Base-by-base conservation (phyloP, 2,329 filamentous ascomycete genomes). In the Scedosporium apiospermum region DNA sequence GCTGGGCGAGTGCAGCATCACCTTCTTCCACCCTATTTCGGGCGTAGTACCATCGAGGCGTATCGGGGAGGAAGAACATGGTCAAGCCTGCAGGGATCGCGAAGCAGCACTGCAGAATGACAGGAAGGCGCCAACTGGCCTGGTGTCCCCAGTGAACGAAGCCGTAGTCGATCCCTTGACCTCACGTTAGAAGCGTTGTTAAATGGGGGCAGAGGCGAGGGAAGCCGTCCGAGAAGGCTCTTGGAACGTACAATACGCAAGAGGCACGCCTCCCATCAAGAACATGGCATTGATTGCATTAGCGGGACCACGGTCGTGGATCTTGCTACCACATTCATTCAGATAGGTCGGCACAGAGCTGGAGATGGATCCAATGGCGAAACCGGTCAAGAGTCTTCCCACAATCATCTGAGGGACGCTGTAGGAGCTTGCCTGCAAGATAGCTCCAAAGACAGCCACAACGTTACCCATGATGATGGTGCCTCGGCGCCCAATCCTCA, bases 351-450 rank as follows among this genome's bases (percentile, higher is more conserved):
- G 27, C 27, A 30, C 27, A 30, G 27, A 30, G 27, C 27, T 30
- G 27, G 27, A 30, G 27, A 30, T 30, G 27, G 27, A 23, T 14
- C 55, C 55, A 14, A 58, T 58, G 27, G 44, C 49, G 44, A 61
- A 53, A 27, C 49, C 30, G 44, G 62, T 62, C 21, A 65, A 4
- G n/a, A 65, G 55, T 16, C 64, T 57, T 5, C 64, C 64, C 1
- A 64, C 64, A 26, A 65, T 64, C 64, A 65, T 65, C 5, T 65
- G 64, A 26, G 60, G 57, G 4, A 65, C 64, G 44, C 62, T 63
- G 62, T 62, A 65, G 7, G 64, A 62, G 14, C 62, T 63, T 9
- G 64, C 64, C 57, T 65, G 64, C 3, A 65, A 53, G 38, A 57
- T 61, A 14, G 62, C 64, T 6, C 64, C 64, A 5, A 65, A 34